Base-by-base conservation (phyloP, 352 stramenopile genomes). In the Globisporangium carolinianum region DNA sequence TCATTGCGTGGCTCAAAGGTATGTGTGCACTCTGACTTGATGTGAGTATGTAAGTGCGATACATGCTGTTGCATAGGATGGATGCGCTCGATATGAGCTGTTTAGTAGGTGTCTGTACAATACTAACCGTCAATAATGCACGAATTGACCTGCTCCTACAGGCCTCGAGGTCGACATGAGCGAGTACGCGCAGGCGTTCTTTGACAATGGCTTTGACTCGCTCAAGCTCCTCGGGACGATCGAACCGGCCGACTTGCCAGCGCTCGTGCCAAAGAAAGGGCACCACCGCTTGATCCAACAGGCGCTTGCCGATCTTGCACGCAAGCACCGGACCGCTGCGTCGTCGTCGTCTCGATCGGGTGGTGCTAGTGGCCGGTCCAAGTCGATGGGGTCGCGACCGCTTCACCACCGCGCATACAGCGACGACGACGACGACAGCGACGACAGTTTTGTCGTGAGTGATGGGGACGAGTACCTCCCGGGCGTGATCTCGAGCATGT, bases 181-280 rank as follows among this genome's bases (percentile, higher is more conserved):
- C 36, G 71, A 85, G 51, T 95, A 95, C 58, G 79, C 74, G n/a
- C 68, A 71, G 12, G 73, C 83, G 35, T 92, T 95, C 60, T 92
- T 95, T 46, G 85, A 93, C 51, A 93, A 95, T 53, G 83, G 85
- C 1, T 95, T 95, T 49, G 85, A 95, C 57, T 92, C 83, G 53
- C 85, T 95, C 57, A 91, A 95, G 63, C 66, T 93, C 32, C 66
- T 95, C 9, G 85, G 76, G 51, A 82, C 76, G 4, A 86, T 95
- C 35, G 81, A 89, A 58, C 72, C 86, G 32, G 67, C 67, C 1
- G 85, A 95, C 53, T 52, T 95, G 37, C 76, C 83, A 12, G 67
- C 62, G 3, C 66, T 95, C 51, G 76, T 95, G 5, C 85, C 85
- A 15, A 95, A 95, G 66, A 84, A 83, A 35, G 85, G 85, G 8